Percentiles rank a stretch among this genome's conserved stretches.
phyloP scores from a whole-genome alignment of 331 rosid species.

The Pyrus hybrid region DNA sequence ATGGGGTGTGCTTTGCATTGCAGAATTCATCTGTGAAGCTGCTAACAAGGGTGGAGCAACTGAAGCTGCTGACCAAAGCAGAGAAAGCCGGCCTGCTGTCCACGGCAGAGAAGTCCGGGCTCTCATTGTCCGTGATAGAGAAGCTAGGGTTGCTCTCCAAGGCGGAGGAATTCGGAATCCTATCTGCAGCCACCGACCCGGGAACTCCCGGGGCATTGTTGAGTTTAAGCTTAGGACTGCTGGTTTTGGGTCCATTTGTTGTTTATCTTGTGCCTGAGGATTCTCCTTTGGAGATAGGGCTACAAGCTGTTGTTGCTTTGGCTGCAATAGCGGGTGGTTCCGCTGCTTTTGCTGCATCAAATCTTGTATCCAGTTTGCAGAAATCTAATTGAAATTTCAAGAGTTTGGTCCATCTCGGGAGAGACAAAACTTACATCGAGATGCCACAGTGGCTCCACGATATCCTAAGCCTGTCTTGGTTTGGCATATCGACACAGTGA shows the following conservation, averaged over 20 bases:
- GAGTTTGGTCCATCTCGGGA: background rate
- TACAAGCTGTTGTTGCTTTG: slow-evolving; percentile 55
- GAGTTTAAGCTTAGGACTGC: slow-evolving; percentile 48
- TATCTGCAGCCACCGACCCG: slow-evolving; percentile 87
- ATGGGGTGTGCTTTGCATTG: background rate
- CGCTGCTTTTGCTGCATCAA: slow-evolving; percentile 83
- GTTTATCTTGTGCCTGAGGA: slow-evolving; percentile 89
- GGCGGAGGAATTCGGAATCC: slow-evolving; percentile 83
- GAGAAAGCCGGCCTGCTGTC: slow-evolving; percentile 92
- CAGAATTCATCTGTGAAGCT: slow-evolving; percentile 72
- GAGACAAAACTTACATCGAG: background rate
- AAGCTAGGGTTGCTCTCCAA: slow-evolving; percentile 72
- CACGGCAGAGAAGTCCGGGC: slow-evolving; percentile 75
- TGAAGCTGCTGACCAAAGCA: slow-evolving; percentile 74
- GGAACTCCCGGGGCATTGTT: slow-evolving; percentile 65
- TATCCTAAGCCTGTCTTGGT: background rate
- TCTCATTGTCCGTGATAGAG: slow-evolving; percentile 80
- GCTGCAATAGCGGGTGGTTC: slow-evolving; percentile 59
- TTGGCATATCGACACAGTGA: background rate
- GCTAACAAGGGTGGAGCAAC: slow-evolving; percentile 78
- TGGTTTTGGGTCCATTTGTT: slow-evolving; percentile 65
- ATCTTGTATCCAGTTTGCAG: slow-evolving; percentile 80
- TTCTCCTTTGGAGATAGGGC: slow-evolving; percentile 37
- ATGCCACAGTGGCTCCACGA: background rate
- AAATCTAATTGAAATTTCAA: slow-evolving; percentile 27